phyloP scores from a whole-genome alignment of 2,329 filamentous ascomycete genomes.

The Cercospora citrullina region DNA sequence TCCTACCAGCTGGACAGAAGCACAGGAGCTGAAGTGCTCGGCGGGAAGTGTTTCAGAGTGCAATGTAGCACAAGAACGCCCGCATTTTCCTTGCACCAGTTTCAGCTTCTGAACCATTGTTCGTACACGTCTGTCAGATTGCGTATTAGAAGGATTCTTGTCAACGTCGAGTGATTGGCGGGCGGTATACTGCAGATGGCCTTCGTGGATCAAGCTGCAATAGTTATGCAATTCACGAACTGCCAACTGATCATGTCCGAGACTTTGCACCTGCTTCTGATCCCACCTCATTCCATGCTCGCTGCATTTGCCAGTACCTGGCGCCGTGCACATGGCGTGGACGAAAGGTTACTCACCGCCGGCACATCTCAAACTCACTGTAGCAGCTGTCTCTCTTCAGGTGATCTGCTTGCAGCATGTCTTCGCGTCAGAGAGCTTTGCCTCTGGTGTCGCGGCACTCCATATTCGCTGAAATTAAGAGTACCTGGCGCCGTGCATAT shows the following conservation, averaged over 20 bases:
- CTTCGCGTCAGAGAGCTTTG: no score
- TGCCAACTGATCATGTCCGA: background rate
- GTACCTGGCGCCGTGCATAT: no score
- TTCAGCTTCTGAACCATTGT: slow-evolving; percentile 7
- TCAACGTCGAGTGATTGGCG: background rate
- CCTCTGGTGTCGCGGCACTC: no score
- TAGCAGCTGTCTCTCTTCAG: no score
- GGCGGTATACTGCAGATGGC: background rate
- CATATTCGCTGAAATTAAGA: no score
- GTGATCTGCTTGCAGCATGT: no score
- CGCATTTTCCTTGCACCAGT: slow-evolving; percentile 10
- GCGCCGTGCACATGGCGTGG: no score
- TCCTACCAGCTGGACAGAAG: background rate
- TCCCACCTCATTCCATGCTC: background rate
- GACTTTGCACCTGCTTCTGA: background rate
- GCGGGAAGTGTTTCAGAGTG: slow-evolving; percentile 10
- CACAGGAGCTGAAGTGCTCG: slow-evolving; percentile 1
- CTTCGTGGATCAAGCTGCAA: background rate
- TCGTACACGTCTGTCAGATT: background rate
- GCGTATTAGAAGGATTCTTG: background rate
- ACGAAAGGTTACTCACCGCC: no score
- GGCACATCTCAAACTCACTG: no score
- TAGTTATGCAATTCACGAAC: background rate
- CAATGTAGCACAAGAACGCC: slow-evolving; percentile 3
- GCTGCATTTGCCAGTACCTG: background rate